Evolutionary conservation across 345 rosid genomes (phyloP), one percentile per base, ranked within the genome.

Genomic region (Citrus australasica): DNA sequence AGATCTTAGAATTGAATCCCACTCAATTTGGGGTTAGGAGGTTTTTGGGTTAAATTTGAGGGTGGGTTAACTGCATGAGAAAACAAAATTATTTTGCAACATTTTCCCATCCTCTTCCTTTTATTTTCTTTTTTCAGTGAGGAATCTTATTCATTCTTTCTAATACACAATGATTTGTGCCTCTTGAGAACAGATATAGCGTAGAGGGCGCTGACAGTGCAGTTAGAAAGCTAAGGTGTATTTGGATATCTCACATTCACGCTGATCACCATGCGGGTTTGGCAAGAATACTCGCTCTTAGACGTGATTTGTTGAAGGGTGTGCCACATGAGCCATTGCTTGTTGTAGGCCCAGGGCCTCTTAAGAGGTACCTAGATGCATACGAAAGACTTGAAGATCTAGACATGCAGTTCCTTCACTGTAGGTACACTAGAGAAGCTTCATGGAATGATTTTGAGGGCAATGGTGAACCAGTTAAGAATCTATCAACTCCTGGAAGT

Each of bases 171-270:
- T 60, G 33, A 53, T 72, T 76, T 35, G n/a, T 76, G 24, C 33
- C 11, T 17, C 51, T 35, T 74, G 82, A 22, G 24, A 37, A 55
- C 82, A 92, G 99, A 80, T 93, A 87, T 74, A 96, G 98, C 62
- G 77, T 93, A 53, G 90, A 88, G 71, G 96, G 93, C 21, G 99
- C 96, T 13, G 94, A 93, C 67, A 76, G 80, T 46, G 91, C 92
- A 1, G 85, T 92, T 83, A 86, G 85, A 83, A 89, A 89, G 55
- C 83, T 95, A 73, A 87, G 81, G 76, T 93, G 91, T 69, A 87
- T 91, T 74, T 95, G 99, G 98, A 92, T 95, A 78, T 95, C 99
- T 75, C 99, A 95, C 69, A 95, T 93, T 84, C 99, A 95, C 59
- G 98, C 98, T 0, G 99, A 95, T 84, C 98, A 95, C 89, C 99